Conservation (phyloP, 164 flowering plant species). For the Amborella trichopoda region DNA sequence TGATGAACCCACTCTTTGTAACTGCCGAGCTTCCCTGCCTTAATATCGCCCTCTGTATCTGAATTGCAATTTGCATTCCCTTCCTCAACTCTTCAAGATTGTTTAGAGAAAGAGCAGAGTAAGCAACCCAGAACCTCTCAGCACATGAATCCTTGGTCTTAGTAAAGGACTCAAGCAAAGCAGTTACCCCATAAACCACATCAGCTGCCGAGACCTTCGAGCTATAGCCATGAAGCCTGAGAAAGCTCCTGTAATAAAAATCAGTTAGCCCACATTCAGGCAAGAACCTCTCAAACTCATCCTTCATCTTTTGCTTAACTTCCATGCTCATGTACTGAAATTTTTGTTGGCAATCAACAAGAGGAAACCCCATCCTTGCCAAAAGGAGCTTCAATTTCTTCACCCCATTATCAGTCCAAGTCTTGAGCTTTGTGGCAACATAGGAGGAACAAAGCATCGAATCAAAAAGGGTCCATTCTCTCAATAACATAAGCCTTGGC, state of each 20-base stretch:
- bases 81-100: conserved; percentile 59
- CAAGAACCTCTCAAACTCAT: conserved; percentile 68
- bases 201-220: conserved; percentile 94
- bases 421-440: conserved; percentile 79
- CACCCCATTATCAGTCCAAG: conserved; percentile 95
- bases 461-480: conserved; percentile 93
- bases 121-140: conserved; percentile 72
- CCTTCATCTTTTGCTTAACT: conserved; percentile 85
- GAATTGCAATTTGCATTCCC: conserved; percentile 85
- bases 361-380: conserved; percentile 91
- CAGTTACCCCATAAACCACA: conserved; percentile 87
- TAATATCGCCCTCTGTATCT: conserved; percentile 68
- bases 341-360: conserved; percentile 90
- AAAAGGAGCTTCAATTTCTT: conserved; percentile 80
- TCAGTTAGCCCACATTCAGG: conserved; percentile 76
- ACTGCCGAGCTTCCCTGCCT: conserved; percentile 93
- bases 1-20: conserved; percentile 65
- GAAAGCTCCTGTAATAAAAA: conserved; percentile 69
- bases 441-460: conserved; percentile 96
- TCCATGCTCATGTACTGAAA: conserved; percentile 80
- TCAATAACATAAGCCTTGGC: conserved; percentile 76
- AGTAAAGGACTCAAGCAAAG: conserved; percentile 68
- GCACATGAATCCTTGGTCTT: conserved; percentile 56
- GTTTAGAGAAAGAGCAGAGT: conserved; percentile 63
- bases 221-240: conserved; percentile 75